These are phyloP conservation scores for Candida nitratophila DNA, from an alignment of 805 yeast genomes.

Conservation along the genomic window DNA sequence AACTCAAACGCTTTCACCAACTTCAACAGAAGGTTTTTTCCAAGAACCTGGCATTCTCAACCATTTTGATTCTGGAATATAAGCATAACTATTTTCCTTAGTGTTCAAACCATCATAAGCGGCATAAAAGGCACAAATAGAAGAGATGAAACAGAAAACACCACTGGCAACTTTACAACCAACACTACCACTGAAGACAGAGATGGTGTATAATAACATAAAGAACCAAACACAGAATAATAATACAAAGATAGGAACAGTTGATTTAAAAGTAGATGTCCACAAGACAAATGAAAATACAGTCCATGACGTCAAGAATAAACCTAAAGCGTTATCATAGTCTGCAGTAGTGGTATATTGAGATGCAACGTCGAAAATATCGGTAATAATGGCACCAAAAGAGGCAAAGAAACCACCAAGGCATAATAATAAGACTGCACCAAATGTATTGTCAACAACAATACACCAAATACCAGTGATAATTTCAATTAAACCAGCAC, in stretches of 20 bases:
- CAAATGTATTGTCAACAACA: slow-evolving; percentile 39
- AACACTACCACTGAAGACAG: slow-evolving; percentile 28
- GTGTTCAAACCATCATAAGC: slow-evolving; percentile 32
- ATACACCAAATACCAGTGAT: slow-evolving; percentile 47
- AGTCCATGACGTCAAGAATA: slow-evolving; percentile 41
- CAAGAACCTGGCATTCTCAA: slow-evolving; percentile 22
- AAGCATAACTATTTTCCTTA: slow-evolving; percentile 12
- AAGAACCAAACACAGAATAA: slow-evolving; percentile 35
- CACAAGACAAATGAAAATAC: slow-evolving; percentile 38
- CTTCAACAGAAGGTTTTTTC: slow-evolving; percentile 10
- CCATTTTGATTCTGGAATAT: slow-evolving; percentile 18
- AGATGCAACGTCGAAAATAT: slow-evolving; percentile 33
- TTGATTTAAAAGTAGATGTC: slow-evolving; percentile 36
- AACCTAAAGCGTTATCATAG: slow-evolving; percentile 35
- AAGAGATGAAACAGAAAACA: slow-evolving; percentile 32
- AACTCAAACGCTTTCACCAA: not conserved
- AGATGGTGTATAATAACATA: slow-evolving; percentile 33
- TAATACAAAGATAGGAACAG: slow-evolving; percentile 30
- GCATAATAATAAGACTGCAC: slow-evolving; percentile 36
- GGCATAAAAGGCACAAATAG: slow-evolving; percentile 34
- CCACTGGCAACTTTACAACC: slow-evolving; percentile 33
- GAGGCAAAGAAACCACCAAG: slow-evolving; percentile 45
- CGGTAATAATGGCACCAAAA: slow-evolving; percentile 34
- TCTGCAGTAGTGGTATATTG: slow-evolving; percentile 32
- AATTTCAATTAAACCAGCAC: slow-evolving; percentile 42